Evolutionary conservation across 2,329 filamentous ascomycete species (phyloP), one percentile per base, ranked within the genome.

Genomic region (Ceratocystis ficicola): DNA sequence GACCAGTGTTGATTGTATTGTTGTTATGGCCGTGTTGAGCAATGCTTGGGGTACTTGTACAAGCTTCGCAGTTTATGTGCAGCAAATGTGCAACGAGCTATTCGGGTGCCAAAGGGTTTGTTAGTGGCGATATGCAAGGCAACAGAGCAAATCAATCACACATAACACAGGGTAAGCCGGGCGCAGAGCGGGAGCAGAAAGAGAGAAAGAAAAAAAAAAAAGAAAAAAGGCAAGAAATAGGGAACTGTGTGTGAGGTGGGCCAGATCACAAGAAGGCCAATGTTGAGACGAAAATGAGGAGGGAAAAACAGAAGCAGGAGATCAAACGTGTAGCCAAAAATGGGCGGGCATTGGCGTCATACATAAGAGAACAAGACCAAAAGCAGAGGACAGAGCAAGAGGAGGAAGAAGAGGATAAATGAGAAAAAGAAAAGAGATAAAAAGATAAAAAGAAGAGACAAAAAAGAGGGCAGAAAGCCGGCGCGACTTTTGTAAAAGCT

Each of bases 251-350:
- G 48, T 4, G 20, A 52, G 48, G 12, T 22, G 48, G 22, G 48
- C n/a, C 48, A 22, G 48, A 52, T 52, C 48, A 52, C 48, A 52
- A 20, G n/a, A 52, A 20, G 48, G 25, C 52, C 52, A 57, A 57
- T 57, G 28, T 57, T 57, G 52, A 30, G 52, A 57, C 52, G n/a
- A 62, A 62, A 62, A 44, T 15, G 20, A n/a, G 22, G 44, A 44
- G 15, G 44, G 7, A 41, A 61, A 28, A 61, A 36, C 52, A 20
- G 46, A 52, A 17, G 44, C 36, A 60, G 44, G n/a, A 57, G 44
- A 48, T 32, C 59, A 62, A 62, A 46, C 22, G 22, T 46, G 44
- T 10, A 22, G 46, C 46, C 6, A 46, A 25, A 50, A 28, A n/a
- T 28, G 20, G 61, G 41, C 6, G 36, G 32, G 41, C 44, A 30